Evolutionary conservation across 768 basidiomycete species (phyloP), one percentile per base, ranked within the genome.

Genomic region (Tremella yokohamensis): DNA sequence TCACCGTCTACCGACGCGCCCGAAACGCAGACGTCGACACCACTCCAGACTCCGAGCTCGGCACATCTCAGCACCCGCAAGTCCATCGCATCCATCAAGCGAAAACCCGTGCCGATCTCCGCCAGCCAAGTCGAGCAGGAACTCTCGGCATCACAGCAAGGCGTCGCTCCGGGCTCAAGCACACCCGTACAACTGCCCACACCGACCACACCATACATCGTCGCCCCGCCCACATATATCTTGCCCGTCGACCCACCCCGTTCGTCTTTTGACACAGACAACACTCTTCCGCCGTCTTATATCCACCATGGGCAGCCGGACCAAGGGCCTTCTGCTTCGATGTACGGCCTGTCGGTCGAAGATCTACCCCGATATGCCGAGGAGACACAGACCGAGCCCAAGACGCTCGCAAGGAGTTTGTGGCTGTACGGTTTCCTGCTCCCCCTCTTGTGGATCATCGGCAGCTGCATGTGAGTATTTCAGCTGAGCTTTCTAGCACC

Each of bases 381-480:
- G 42, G 56, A 64, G 11, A 57, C 56, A 9, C 44, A 64, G 56
- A 70, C 66, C 11, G 72, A 73, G 57, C 65, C 72, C 3, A 60
- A 68, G 47, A 73, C 72, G 2, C 53, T 73, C 4, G 72, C 72
- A 11, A 66, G 58, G 52, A 57, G 52, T 13, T 59, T 70, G 26
- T 73, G 69, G 69, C 54, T 45, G 45, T 70, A 65, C 64, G 72
- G 72, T 1, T 73, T 61, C 53, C 11, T 66, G 2, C 66, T 57
- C 42, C 72, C 72, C 15, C 34, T 69, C 2, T 49, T 73, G 8
- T 73, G 72, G 72, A 40, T 66, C 20, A 42, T 73, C 3, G 72
- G 72, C 7, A 63, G 65, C 56, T 63, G 60, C 34, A 70, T 73
- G 72, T 73, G 52, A 65, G 72, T 66, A 22, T n/a, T 55, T 1